Evolutionary conservation across 208 protist genomes (phyloP), one percentile per base, ranked within the genome.

Genomic region (Acanthamoeba triangularis): DNA sequence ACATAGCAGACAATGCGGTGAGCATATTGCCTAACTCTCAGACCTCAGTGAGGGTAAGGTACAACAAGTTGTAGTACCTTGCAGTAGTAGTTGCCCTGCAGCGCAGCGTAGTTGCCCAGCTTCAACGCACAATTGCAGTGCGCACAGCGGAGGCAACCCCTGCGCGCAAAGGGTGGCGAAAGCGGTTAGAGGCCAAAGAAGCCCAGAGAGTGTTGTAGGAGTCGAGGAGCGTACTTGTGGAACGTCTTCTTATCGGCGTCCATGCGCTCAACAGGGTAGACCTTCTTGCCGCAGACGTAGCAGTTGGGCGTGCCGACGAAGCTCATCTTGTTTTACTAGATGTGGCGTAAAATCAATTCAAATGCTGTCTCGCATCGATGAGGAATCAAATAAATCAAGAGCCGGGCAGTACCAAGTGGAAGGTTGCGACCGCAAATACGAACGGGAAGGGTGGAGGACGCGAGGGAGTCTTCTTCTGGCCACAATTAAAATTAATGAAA

Each of bases 251-350:
- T 49, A 35, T 92, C 85, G 35, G 85, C 85, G 56, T 92, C 85
- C 85, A 92, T 65, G 10, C 85, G 49, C 85, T 92, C 85, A 1
- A 72, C 18, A 25, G 85, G 85, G 30, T 92, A 92, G 30, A 92
- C 85, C 8, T 72, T 92, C 56, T 92, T 92, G 54, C 35, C 25
- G 37, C 85, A 92, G 5, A 90, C 61, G 23, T 47, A 61, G 67
- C 96, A 97, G 25, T 92, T 92, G 59, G 52, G 59, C 20, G 85
- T 72, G 18, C 85, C 85, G 7, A 92, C 61, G 30, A 87, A 87
- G 30, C 78, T 87, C 78, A 87, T 87, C 49, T 87, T 87, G 28
- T 28, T 11, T 3, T 30, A 28, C 30, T 78, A n/a, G n/a, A n/a
- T n/a, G n/a, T 35, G 47, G 52, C 52, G 52, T 56, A 56, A 56